phyloP scores from a whole-genome alignment of 2,329 filamentous ascomycete species.

The Xylariaceae sp. region DNA sequence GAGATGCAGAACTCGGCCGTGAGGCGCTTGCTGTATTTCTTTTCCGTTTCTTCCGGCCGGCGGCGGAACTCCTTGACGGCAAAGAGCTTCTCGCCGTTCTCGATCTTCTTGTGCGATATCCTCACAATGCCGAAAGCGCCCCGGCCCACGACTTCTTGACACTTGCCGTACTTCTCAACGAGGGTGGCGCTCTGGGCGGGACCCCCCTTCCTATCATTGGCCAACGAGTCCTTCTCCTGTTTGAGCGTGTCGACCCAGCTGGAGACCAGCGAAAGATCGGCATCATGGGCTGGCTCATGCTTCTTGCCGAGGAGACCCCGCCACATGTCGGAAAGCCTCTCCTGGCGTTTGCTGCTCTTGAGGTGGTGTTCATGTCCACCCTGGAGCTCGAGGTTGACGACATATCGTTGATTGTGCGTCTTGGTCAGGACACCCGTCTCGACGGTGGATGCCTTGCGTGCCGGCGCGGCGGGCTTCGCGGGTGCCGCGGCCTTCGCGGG shows the following conservation, averaged over 20 bases:
- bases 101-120: slow-evolving; percentile 91
- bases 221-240: slow-evolving; percentile 72
- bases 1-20: slow-evolving; percentile 99
- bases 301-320: slow-evolving; percentile 80
- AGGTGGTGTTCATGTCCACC: slow-evolving; percentile 82
- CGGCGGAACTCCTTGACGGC: slow-evolving; percentile 98
- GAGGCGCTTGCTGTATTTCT: slow-evolving; percentile 95
- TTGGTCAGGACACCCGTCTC: slow-evolving; percentile 18
- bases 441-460: slow-evolving; percentile 22
- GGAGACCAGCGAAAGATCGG: slow-evolving; percentile 86
- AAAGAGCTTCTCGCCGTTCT: slow-evolving; percentile 85
- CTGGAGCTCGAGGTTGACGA: slow-evolving; percentile 41
- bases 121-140: slow-evolving; percentile 96
- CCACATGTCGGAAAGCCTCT: slow-evolving; percentile 90
- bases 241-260: slow-evolving; percentile 93
- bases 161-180: slow-evolving; percentile 96
- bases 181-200: slow-evolving; percentile 69
- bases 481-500: slow-evolving; percentile 24
- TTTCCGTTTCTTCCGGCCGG: slow-evolving; percentile 86
- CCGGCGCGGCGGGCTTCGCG: slow-evolving; percentile 23
- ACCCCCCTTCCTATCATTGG: slow-evolving; percentile 68
- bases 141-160: slow-evolving; percentile 91
- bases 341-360: slow-evolving; percentile 83
- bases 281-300: slow-evolving; percentile 64
- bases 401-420: slow-evolving; percentile 39